Evolutionary conservation across 768 basidiomycete species (phyloP).

Genomic region (Vishniacozyma victoriae): DNA sequence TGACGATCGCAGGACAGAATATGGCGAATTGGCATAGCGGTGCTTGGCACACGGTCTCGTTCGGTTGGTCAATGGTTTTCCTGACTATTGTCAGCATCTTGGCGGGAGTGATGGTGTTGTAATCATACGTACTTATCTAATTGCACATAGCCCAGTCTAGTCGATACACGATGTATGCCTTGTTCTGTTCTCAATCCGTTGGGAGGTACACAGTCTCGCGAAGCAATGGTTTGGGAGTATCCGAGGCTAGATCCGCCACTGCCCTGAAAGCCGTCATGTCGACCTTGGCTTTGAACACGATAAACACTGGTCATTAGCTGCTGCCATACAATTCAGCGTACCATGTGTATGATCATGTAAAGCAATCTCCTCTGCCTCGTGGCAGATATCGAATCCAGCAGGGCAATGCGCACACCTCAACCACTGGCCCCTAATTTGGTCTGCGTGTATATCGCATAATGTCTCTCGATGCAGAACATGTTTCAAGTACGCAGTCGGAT

Average conservation of each 20-base stretch:
- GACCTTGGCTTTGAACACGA: slow-evolving; percentile 79
- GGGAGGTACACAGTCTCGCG: slow-evolving; percentile 56
- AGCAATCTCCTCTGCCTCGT: slow-evolving; percentile 69
- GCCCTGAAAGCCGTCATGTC: slow-evolving; percentile 67
- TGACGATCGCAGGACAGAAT: no score
- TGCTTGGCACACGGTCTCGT: no score
- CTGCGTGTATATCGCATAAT: slow-evolving; percentile 81
- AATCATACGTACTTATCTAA: no score
- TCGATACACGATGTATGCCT: no score
- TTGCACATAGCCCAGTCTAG: no score
- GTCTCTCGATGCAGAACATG: slow-evolving; percentile 51
- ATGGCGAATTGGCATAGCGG: no score
- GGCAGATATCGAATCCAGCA: slow-evolving; percentile 68
- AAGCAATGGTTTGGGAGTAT: slow-evolving; percentile 57
- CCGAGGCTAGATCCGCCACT: slow-evolving; percentile 56
- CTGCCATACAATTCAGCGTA: slow-evolving; percentile 8
- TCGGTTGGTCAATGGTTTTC: no score
- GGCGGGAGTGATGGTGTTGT: no score
- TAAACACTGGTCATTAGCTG: slow-evolving; percentile 53
- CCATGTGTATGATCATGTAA: slow-evolving; percentile 72
- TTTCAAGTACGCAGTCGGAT: slow-evolving; percentile 35
- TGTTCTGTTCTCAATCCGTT: no score
- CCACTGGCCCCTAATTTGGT: slow-evolving; percentile 78
- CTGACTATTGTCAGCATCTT: no score
- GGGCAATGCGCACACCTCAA: slow-evolving; percentile 82